Conservation (phyloP, 2,329 filamentous ascomycete genomes). For the Colletotrichum simmondsii region DNA sequence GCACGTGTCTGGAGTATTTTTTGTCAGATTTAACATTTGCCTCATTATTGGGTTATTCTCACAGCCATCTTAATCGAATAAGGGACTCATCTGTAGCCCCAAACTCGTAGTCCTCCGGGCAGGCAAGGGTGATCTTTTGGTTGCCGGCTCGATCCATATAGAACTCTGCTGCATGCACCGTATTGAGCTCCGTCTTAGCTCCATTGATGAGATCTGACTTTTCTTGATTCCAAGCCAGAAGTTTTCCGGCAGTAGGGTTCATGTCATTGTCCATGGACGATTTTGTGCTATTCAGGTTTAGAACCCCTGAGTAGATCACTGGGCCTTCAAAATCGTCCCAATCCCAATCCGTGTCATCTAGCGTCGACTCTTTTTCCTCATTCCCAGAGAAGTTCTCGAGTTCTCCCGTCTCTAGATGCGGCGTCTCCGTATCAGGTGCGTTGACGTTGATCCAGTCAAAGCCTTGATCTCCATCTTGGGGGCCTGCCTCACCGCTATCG, state of each 20-base stretch:
- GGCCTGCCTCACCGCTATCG: not conserved
- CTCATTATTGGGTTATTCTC: not conserved
- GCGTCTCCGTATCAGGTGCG: not conserved
- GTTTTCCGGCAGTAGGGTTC: not conserved
- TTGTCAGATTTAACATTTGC: not conserved
- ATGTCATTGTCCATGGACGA: not conserved
- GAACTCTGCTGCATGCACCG: slow-evolving; percentile 11
- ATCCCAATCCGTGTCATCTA: not conserved
- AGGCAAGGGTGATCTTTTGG: slow-evolving; percentile 1
- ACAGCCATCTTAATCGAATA: slow-evolving; percentile 4
- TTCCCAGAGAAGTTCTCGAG: not conserved
- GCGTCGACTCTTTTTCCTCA: not conserved
- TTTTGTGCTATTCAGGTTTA: slow-evolving; percentile 1
- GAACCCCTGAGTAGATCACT: not conserved
- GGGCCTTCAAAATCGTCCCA: not conserved
- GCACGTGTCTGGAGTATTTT: not conserved
- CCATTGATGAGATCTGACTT: not conserved
- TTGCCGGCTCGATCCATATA: slow-evolving; percentile 16
- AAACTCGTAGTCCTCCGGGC: not conserved
- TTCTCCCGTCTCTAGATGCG: not conserved
- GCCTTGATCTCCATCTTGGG: not conserved
- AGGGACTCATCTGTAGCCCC: not conserved
- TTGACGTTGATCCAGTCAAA: slow-evolving; percentile 10
- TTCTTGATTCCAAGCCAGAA: not conserved
- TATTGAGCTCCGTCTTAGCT: not conserved